Conservation (phyloP, 495 filamentous ascomycete genomes). For the Thermothielavioides terrestris region DNA sequence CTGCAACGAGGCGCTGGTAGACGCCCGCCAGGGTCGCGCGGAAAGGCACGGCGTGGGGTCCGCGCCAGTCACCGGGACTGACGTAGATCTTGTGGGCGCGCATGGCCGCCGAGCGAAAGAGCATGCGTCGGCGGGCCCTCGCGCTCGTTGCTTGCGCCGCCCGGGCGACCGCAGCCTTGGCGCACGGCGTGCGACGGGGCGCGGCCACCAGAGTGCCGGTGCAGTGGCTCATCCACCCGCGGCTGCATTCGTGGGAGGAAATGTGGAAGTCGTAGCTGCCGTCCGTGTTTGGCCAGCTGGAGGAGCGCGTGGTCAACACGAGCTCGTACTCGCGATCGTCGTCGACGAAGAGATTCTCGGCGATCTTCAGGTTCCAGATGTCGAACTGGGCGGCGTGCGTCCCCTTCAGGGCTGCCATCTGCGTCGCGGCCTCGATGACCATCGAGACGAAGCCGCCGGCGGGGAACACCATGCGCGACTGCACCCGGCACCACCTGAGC, state of each 20-base stretch:
- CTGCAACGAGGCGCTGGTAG: slow-evolving; percentile 11
- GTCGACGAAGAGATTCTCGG: slow-evolving; percentile 18
- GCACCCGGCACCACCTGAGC: slow-evolving; percentile 41
- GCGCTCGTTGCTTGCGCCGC: neutral
- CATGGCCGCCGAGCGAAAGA: too few relatives aligned
- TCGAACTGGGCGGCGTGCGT: slow-evolving; percentile 16
- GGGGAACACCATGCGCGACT: slow-evolving; percentile 38
- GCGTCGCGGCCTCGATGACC: slow-evolving; percentile 35
- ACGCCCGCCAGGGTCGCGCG: too few relatives aligned
- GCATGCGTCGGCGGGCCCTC: neutral
- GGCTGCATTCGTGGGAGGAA: slow-evolving; percentile 22
- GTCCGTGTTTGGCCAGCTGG: neutral
- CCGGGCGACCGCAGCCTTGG: neutral
- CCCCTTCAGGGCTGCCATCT: slow-evolving; percentile 20
- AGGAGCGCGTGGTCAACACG: slow-evolving; percentile 19
- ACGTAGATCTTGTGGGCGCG: too few relatives aligned
- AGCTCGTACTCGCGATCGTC: slow-evolving; percentile 26
- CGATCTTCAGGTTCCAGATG: slow-evolving; percentile 16
- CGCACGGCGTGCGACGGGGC: slow-evolving; percentile 13
- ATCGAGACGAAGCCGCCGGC: slow-evolving; percentile 39
- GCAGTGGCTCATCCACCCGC: slow-evolving; percentile 28
- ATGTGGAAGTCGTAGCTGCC: slow-evolving; percentile 30
- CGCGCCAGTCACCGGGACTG: too few relatives aligned
- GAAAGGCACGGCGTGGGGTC: too few relatives aligned
- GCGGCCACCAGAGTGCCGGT: slow-evolving; percentile 30